Evolutionary conservation across 106 monocot genomes (phyloP).

Genomic region (Vanilla planifolia): DNA sequence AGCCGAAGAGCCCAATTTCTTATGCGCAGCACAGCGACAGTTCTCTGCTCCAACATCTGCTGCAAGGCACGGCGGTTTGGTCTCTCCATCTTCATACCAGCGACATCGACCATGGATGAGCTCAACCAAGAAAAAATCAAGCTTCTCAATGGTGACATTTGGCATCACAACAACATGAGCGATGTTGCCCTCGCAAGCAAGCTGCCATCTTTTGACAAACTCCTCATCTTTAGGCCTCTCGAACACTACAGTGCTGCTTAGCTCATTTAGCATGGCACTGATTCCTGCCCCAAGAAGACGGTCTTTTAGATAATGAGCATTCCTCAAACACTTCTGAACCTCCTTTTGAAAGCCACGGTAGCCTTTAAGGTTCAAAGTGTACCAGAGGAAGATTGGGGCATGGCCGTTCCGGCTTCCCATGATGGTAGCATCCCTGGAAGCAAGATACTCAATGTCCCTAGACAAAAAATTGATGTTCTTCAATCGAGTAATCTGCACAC

Average conservation of each 20-base stretch:
- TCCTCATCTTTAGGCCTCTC: slow-evolving; percentile 83
- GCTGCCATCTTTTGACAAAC: slow-evolving; percentile 83
- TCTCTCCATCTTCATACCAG: slow-evolving; percentile 50
- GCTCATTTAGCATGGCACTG: slow-evolving; percentile 92
- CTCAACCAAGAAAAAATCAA: slow-evolving; percentile 68
- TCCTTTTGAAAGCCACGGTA: slow-evolving; percentile 52
- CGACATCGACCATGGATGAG: slow-evolving; percentile 30
- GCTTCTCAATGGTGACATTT: slow-evolving; percentile 74
- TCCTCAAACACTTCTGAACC: slow-evolving; percentile 89
- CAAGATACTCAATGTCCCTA: slow-evolving; percentile 82
- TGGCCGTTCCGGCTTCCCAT: slow-evolving; percentile 95
- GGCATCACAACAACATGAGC: slow-evolving; percentile 99
- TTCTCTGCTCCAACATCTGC: slow-evolving; percentile 52
- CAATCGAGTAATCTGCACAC: slow-evolving; percentile 76
- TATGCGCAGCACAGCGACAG: slow-evolving; percentile 59
- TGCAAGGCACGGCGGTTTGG: slow-evolving; percentile 45
- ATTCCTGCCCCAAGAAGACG: slow-evolving; percentile 57
- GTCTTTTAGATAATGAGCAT: slow-evolving; percentile 81
- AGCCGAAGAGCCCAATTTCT: too few species aligned
- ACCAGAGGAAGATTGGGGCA: slow-evolving; percentile 90
- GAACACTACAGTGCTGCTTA: slow-evolving; percentile 94
- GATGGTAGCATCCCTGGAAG: slow-evolving; percentile 90
- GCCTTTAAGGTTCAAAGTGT: slow-evolving; percentile 83
- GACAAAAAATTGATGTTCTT: slow-evolving; percentile 68
- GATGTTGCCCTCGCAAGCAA: slow-evolving; percentile 77